Evolutionary conservation across 371 early-diverging fungal genomes (phyloP).

Genomic region (Mucor mucedo): DNA sequence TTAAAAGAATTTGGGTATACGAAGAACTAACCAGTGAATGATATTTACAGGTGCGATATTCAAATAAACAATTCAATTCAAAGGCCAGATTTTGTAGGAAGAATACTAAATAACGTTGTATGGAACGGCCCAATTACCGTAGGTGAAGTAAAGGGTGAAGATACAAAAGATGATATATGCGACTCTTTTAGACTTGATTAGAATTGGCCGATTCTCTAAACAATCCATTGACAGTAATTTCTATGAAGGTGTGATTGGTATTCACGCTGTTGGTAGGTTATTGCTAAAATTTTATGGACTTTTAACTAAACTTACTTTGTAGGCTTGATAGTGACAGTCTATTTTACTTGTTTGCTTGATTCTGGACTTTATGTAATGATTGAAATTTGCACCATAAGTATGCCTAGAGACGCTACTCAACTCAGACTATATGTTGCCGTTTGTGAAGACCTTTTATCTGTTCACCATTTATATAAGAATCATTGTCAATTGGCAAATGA

Average conservation of each 20-base stretch:
- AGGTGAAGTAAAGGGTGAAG: constrained; percentile 35
- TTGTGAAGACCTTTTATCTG: constrained; percentile 16
- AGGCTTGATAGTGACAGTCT: constrained; percentile 13
- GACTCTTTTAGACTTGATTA: constrained; percentile 15
- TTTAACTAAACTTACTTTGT: constrained; percentile 10
- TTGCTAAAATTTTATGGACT: constrained; percentile 12
- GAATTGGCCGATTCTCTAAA: constrained; percentile 18
- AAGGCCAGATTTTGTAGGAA: constrained; percentile 13
- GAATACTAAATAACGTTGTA: not conserved
- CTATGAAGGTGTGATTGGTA: constrained; percentile 23
- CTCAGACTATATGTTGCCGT: constrained; percentile 16
- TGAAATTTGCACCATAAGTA: constrained; percentile 18
- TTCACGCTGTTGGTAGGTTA: constrained; percentile 20
- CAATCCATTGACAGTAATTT: constrained; percentile 15
- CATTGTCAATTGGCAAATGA: constrained; percentile 15
- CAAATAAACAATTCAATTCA: constrained; percentile 10
- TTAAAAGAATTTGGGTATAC: constrained; percentile 9
- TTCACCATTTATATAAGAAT: constrained; percentile 16
- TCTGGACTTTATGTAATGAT: constrained; percentile 19
- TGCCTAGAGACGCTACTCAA: constrained; percentile 16
- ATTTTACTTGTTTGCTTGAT: constrained; percentile 10
- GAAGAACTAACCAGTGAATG: constrained; percentile 12
- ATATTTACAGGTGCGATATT: constrained; percentile 18
- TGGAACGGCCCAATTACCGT: constrained; percentile 16
- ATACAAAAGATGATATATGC: constrained; percentile 39